These are phyloP conservation scores for Sanguinoderma infundibulare DNA, from an alignment of 1,284 basidiomycete species.

Conservation along the genomic window DNA sequence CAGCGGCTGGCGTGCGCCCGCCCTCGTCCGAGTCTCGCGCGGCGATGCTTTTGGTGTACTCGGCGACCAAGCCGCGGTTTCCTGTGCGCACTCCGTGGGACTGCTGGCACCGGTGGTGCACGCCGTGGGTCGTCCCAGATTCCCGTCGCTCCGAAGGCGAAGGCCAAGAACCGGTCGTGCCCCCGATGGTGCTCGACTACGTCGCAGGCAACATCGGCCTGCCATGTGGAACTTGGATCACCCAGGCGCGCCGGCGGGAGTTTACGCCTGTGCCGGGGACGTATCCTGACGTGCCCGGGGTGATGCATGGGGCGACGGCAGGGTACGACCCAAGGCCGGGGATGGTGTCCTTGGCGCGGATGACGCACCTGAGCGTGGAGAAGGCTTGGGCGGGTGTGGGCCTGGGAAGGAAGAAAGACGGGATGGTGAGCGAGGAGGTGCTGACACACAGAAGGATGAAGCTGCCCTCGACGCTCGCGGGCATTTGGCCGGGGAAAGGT, in stretches of 20 bases:
- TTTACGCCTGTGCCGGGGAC: conserved; percentile 25
- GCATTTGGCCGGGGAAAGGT: conserved; percentile 25
- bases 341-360: conserved; percentile 20
- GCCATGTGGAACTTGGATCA: conserved; percentile 14
- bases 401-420: conserved; percentile 10
- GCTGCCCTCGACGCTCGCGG: conserved; percentile 18
- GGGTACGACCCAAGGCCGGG: conserved; percentile 21
- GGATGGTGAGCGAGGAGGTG: conserved; percentile 17
- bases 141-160: neutral
- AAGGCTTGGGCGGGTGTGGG: conserved; percentile 13
- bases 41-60: conserved; percentile 21
- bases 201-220: conserved; percentile 18
- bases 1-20: conserved; percentile 12
- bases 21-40: conserved; percentile 17
- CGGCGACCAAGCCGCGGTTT: conserved; percentile 15
- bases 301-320: conserved; percentile 15
- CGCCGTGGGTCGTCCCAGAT: conserved; percentile 22
- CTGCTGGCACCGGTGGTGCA: conserved; percentile 31
- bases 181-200: conserved; percentile 20
- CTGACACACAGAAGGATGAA: conserved; percentile 10
- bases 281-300: conserved; percentile 23
- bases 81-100: conserved; percentile 25
- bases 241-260: conserved; percentile 8
- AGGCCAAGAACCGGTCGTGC: neutral
- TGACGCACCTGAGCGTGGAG: conserved; percentile 20